A percentile compares a stretch with the other conserved stretches of the same genome.
Conservation (phyloP, 1,139 yeast genomes). For the Debaryomyces psychrophilus region DNA sequence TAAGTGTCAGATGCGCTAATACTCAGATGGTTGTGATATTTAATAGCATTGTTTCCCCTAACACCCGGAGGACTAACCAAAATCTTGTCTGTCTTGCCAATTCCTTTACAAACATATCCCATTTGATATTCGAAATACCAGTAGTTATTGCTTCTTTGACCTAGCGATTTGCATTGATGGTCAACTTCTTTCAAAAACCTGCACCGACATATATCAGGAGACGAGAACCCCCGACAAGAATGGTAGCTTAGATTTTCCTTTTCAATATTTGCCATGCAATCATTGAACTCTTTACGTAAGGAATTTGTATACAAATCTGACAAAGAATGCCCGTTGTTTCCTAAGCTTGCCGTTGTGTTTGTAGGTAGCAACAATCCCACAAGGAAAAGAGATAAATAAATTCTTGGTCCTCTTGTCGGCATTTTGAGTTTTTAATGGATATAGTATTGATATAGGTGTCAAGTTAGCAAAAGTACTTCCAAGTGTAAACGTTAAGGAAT, state of each 20-base stretch:
- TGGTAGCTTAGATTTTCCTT: slow-evolving; percentile 2
- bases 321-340: neutral
- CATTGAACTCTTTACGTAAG: slow-evolving; percentile 9
- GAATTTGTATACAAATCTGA: slow-evolving; percentile 10
- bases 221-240: slow-evolving; percentile 5
- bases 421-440: neutral
- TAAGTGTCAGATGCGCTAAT: neutral
- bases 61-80: neutral
- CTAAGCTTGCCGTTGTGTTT: neutral
- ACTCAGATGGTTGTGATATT: neutral
- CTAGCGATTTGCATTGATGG: slow-evolving; percentile 7
- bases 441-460: neutral
- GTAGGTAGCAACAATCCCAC: neutral
- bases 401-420: too few relatives aligned
- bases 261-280: slow-evolving; percentile 13
- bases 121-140: slow-evolving; percentile 13
- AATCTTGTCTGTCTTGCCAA: neutral
- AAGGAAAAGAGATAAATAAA: neutral
- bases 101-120: neutral
- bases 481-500: neutral
- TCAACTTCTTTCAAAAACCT: slow-evolving; percentile 10
- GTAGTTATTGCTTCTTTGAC: slow-evolving; percentile 5
- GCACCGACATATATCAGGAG: slow-evolving; percentile 9
- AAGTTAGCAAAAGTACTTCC: neutral
- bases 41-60: neutral